Percentiles rank a stretch among this genome's conserved stretches.
Conservation (phyloP, 1,284 basidiomycete genomes). For the Flammula alnicola region DNA sequence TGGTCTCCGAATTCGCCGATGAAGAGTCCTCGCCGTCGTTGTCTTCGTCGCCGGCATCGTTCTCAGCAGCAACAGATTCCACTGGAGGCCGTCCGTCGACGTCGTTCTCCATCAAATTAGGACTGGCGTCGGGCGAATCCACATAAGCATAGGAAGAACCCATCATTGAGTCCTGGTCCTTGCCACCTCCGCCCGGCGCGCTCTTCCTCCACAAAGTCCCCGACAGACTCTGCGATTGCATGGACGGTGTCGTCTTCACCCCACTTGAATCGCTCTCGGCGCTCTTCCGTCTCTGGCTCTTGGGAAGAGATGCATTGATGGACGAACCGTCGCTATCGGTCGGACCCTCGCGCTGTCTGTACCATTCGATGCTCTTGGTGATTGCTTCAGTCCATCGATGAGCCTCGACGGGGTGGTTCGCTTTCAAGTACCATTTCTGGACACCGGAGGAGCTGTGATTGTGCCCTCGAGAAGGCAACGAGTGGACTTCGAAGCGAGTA, state of each 20-base stretch:
- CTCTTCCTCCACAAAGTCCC: conserved; percentile 27
- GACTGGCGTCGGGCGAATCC: conserved; percentile 17
- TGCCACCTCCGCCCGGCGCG: neutral
- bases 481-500: conserved; percentile 85
- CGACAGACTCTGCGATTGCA: conserved; percentile 24
- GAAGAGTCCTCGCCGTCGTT: conserved; percentile 49
- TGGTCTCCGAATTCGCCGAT: conserved; percentile 45
- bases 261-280: conserved; percentile 38
- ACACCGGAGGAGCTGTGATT: conserved; percentile 26
- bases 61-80: conserved; percentile 23
- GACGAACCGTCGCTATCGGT: conserved; percentile 36
- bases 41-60: conserved; percentile 36
- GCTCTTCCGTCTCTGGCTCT: conserved; percentile 30
- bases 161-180: conserved; percentile 9
- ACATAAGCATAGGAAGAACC: conserved; percentile 13
- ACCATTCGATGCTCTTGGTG: conserved; percentile 74
- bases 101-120: conserved; percentile 15
- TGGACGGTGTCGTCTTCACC: conserved; percentile 24
- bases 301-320: conserved; percentile 18
- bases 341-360: conserved; percentile 30
- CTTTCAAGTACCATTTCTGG: conserved; percentile 91
- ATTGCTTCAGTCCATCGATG: conserved; percentile 87
- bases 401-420: conserved; percentile 89
- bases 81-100: conserved; percentile 19
- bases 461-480: conserved; percentile 54